These are phyloP conservation scores for Neonectria magnoliae DNA, from an alignment of 2,329 filamentous ascomycete genomes.

Conservation along the genomic window DNA sequence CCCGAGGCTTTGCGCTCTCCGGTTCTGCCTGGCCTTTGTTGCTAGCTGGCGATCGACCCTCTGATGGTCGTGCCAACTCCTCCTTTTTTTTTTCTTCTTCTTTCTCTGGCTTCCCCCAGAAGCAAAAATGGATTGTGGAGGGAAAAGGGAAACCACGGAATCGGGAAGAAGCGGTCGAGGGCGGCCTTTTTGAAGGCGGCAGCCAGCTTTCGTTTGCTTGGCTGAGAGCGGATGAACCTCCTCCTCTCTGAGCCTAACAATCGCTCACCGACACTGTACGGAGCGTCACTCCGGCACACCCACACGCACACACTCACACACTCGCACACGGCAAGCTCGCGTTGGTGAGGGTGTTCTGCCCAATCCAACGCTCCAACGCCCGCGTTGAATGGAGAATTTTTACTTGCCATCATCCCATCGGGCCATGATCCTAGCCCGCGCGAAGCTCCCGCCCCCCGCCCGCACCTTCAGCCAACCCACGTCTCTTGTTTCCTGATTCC, in stretches of 20 bases:
- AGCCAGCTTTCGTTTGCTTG: constrained; percentile 4
- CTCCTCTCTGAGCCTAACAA: not conserved
- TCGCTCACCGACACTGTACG: constrained; percentile 22
- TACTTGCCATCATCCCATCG: not conserved
- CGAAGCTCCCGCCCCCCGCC: not conserved
- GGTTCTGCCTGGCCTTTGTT: constrained; percentile 24
- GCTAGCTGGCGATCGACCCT: not conserved
- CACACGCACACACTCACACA: not conserved
- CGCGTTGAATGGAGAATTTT: constrained; percentile 1
- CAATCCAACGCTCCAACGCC: not conserved
- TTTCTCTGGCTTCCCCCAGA: constrained; percentile 33
- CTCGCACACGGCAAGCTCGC: not conserved
- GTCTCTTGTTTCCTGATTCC: constrained; percentile 3
- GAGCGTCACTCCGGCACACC: not conserved
- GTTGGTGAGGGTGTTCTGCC: not conserved
- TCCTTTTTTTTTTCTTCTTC: constrained; percentile 13
- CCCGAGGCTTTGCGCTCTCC: constrained; percentile 13
- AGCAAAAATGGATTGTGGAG: constrained; percentile 6
- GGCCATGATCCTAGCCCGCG: not conserved
- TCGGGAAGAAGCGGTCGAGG: constrained; percentile 27
- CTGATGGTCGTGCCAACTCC: not conserved
- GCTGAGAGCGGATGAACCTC: constrained; percentile 1
- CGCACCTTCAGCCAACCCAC: constrained; percentile 9
- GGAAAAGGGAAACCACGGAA: constrained; percentile 13
- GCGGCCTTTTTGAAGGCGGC: constrained; percentile 19